A percentile compares a stretch with the other conserved stretches of the same genome.
These are phyloP conservation scores for Middelhovenomyces tepae DNA, from an alignment of 805 yeast genomes.

Conservation along the genomic window DNA sequence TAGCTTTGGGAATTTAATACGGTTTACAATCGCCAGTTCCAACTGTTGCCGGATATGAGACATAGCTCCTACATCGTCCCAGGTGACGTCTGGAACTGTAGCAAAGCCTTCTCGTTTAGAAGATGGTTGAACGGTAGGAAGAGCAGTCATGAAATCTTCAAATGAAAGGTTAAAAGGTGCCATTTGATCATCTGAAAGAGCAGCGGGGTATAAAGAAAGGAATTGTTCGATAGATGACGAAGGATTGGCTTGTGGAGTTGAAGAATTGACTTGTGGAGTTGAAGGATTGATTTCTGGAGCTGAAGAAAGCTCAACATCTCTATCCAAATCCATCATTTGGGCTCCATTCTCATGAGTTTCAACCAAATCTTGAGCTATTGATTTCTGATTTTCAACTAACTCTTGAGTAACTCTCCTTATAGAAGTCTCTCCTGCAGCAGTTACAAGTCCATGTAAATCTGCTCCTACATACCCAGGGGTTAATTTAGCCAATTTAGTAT, in stretches of 20 bases:
- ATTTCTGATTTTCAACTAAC: constrained; percentile 31
- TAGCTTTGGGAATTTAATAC: constrained; percentile 84
- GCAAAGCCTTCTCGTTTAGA: constrained; percentile 98
- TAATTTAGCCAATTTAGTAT: constrained; percentile 65
- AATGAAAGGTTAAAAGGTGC: constrained; percentile 66
- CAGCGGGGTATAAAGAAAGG: constrained; percentile 63
- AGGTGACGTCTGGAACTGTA: constrained; percentile 93
- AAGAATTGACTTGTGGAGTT: too few species aligned
- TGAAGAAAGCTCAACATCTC: constrained; percentile 5
- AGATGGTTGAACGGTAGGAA: constrained; percentile 93
- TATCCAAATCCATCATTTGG: constrained; percentile 4
- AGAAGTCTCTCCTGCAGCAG: constrained; percentile 93
- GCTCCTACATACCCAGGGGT: constrained; percentile 99
- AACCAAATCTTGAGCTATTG: constrained; percentile 26
- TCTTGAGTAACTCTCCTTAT: constrained; percentile 81
- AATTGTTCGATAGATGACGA: constrained; percentile 46
- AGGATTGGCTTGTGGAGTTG: too few species aligned
- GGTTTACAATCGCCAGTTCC: constrained; percentile 96
- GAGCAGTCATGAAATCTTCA: constrained; percentile 73
- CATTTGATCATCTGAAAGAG: constrained; percentile 67
- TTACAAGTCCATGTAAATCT: constrained; percentile 83
- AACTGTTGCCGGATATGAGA: constrained; percentile 72
- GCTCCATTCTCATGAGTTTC: constrained; percentile 26
- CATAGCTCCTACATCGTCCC: constrained; percentile 93
- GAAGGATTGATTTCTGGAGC: constrained; percentile 4